Evolutionary conservation across 1,284 basidiomycete species (phyloP).

Genomic region (Trametes pubescens): DNA sequence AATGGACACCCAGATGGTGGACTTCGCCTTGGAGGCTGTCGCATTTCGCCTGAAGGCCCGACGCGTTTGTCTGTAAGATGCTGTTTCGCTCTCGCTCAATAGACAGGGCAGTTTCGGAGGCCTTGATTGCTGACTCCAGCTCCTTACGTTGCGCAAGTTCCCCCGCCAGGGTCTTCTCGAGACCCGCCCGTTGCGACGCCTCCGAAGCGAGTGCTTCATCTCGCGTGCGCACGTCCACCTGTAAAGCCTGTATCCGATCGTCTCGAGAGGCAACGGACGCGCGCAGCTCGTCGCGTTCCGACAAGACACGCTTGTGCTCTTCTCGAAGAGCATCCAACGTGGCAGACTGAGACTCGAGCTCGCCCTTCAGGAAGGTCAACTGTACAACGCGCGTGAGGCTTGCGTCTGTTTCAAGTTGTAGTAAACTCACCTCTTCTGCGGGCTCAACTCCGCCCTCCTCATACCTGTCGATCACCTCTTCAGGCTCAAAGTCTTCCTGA

Average conservation of each 20-base stretch:
- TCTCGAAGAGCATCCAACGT: slow-evolving; percentile 22
- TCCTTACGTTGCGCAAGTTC: neutral
- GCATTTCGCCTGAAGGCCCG: slow-evolving; percentile 3
- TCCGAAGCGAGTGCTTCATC: slow-evolving; percentile 11
- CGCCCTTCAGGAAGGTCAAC: slow-evolving; percentile 11
- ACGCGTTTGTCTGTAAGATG: slow-evolving; percentile 2
- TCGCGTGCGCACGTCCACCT: slow-evolving; percentile 17
- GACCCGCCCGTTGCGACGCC: slow-evolving; percentile 7
- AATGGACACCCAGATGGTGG: neutral
- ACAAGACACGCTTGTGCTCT: slow-evolving; percentile 18
- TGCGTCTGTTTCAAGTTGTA: neutral
- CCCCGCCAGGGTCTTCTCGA: slow-evolving; percentile 6
- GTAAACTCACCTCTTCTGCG: slow-evolving; percentile 6
- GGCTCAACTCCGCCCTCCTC: neutral
- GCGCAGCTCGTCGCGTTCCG: slow-evolving; percentile 23
- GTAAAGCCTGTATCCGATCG: slow-evolving; percentile 11
- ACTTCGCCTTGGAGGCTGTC: slow-evolving; percentile 6
- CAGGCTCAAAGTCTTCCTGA: slow-evolving; percentile 4
- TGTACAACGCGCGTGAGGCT: neutral
- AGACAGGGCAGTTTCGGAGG: neutral
- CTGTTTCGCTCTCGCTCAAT: slow-evolving; percentile 2
- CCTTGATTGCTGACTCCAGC: slow-evolving; percentile 2
- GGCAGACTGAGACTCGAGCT: slow-evolving; percentile 18
- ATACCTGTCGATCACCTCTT: neutral
- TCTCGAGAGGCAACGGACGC: slow-evolving; percentile 20